A percentile compares a stretch with the other conserved stretches of the same genome.
These are phyloP conservation scores for Pontederia crassipes DNA, from an alignment of 176 grass and related monocot species.

Conservation along the genomic window DNA sequence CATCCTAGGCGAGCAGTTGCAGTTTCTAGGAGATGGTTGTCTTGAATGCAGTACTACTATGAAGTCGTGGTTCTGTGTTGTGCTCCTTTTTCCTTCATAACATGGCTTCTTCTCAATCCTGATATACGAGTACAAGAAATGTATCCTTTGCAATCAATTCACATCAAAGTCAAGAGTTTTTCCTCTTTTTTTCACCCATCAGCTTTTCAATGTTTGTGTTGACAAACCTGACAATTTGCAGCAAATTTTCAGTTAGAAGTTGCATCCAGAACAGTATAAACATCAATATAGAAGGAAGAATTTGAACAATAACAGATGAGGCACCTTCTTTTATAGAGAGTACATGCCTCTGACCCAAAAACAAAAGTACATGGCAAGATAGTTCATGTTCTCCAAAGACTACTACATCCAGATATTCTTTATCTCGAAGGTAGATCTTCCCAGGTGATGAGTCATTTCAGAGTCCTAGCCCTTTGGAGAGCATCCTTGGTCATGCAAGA, in stretches of 20 bases:
- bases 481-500: background rate
- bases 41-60: too few species aligned
- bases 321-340: conserved; percentile 81
- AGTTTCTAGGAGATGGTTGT: too few species aligned
- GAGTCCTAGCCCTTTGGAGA: too few species aligned
- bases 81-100: conserved; percentile 72
- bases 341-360: conserved; percentile 40
- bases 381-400: conserved; percentile 55
- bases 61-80: conserved; percentile 4
- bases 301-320: background rate
- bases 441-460: background rate
- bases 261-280: too few species aligned
- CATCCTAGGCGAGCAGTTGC: too few species aligned
- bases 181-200: conserved; percentile 46
- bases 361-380: conserved; percentile 61
- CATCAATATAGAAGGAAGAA: background rate
- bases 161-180: conserved; percentile 65
- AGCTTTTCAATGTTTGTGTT: conserved; percentile 51
- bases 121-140: conserved; percentile 78
- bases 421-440: conserved; percentile 27
- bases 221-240: conserved; percentile 44
- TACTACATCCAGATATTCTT: conserved; percentile 39
- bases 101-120: conserved; percentile 75
- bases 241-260: background rate
- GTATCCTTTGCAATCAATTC: conserved; percentile 74